phyloP scores from a whole-genome alignment of 768 basidiomycete species.

The Termitomyces sp. region DNA sequence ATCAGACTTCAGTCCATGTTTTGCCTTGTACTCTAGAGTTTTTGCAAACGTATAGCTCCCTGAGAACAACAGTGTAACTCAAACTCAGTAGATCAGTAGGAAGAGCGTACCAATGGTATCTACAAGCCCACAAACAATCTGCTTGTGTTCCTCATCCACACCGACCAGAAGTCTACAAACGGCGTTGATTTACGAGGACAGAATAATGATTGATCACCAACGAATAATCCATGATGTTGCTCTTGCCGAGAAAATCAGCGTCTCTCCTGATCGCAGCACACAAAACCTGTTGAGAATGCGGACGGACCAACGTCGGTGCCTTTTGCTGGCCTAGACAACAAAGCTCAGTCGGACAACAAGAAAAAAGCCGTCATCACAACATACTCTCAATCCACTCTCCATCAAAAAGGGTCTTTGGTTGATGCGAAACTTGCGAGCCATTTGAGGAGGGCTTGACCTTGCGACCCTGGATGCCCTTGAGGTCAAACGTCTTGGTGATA shows the following conservation, averaged over 20 bases:
- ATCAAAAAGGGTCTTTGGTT: slow-evolving; percentile 64
- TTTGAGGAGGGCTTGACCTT: slow-evolving; percentile 49
- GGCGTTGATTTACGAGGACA: background rate
- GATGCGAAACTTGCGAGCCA: slow-evolving; percentile 24
- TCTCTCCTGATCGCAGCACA: slow-evolving; percentile 64
- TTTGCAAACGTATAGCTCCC: slow-evolving; percentile 84
- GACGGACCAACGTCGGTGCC: slow-evolving; percentile 57
- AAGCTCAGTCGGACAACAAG: background rate
- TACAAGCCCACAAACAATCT: slow-evolving; percentile 74
- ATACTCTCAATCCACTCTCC: slow-evolving; percentile 81
- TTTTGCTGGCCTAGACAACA: slow-evolving; percentile 51
- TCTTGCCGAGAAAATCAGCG: slow-evolving; percentile 65
- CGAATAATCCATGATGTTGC: slow-evolving; percentile 89
- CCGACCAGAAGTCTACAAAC: slow-evolving; percentile 58
- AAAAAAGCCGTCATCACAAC: background rate
- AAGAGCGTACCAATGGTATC: slow-evolving; percentile 66
- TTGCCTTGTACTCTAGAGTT: slow-evolving; percentile 82
- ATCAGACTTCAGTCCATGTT: slow-evolving; percentile 63
- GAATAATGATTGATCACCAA: slow-evolving; percentile 25
- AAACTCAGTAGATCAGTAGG: background rate
- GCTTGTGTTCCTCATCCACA: slow-evolving; percentile 56
- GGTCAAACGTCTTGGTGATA: slow-evolving; percentile 66
- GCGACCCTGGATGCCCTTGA: slow-evolving; percentile 79
- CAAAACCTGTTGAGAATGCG: slow-evolving; percentile 69
- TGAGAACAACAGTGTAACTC: slow-evolving; percentile 14